Evolutionary conservation across 2,329 filamentous ascomycete genomes (phyloP).

Genomic region (Colletotrichum orbiculare): DNA sequence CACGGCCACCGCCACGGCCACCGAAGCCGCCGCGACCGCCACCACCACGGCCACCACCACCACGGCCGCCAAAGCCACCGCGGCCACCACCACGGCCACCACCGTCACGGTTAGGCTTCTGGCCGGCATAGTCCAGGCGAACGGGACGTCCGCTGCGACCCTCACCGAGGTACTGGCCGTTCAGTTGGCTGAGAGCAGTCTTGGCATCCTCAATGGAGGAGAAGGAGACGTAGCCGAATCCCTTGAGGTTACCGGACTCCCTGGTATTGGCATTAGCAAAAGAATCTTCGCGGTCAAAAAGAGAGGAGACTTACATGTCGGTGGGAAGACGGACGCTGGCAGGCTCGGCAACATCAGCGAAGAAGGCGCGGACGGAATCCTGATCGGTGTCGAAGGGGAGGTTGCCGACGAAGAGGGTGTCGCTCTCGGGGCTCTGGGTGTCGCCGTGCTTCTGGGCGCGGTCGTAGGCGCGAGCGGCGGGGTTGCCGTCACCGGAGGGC

Average conservation of each 20-base stretch:
- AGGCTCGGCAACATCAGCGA: constrained; percentile 76
- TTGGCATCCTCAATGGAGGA: constrained; percentile 84
- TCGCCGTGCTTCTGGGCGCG: constrained; percentile 81
- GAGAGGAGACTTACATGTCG: constrained; percentile 68
- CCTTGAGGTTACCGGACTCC: constrained; percentile 87
- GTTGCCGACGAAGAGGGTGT: constrained; percentile 93
- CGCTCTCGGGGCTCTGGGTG: constrained; percentile 79
- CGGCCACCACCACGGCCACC: constrained; percentile 62
- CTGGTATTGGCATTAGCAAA: constrained; percentile 51
- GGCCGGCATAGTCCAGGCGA: constrained; percentile 84
- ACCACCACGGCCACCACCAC: constrained; percentile 61
- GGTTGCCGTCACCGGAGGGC: constrained; percentile 63
- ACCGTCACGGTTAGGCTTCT: constrained; percentile 69
- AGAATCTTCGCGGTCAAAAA: neutral
- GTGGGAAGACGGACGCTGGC: constrained; percentile 89
- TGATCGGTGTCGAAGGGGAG: constrained; percentile 86
- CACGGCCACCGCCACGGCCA: constrained; percentile 61
- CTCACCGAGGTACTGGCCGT: constrained; percentile 71
- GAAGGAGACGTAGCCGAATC: constrained; percentile 93
- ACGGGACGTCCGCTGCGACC: constrained; percentile 79
- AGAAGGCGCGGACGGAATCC: constrained; percentile 78
- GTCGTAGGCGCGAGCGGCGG: constrained; percentile 68
- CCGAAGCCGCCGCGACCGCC: constrained; percentile 59
- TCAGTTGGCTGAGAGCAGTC: constrained; percentile 75
- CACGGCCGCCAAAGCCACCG: constrained; percentile 62